A percentile compares a stretch with the other conserved stretches of the same genome.
These are phyloP conservation scores for Apostasia ramifera DNA, from an alignment of 106 monocot species.

Conservation along the genomic window DNA sequence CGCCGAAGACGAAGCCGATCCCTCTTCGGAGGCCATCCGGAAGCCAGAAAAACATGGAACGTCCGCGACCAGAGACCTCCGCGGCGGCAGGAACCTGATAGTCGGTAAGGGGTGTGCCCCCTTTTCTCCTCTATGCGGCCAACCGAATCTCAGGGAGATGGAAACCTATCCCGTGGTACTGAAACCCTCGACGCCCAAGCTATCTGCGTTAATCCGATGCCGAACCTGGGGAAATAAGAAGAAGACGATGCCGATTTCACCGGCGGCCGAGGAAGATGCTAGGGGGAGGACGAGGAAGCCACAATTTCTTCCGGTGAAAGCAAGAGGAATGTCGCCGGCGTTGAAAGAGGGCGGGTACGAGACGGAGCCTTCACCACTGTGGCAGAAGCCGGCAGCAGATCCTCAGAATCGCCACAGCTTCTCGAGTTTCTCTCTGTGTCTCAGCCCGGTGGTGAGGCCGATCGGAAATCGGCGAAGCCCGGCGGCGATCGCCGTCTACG, in stretches of 20 bases:
- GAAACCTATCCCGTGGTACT: no score
- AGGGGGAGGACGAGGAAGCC: constrained; percentile 4
- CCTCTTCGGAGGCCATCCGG: neutral
- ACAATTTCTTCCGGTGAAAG: neutral
- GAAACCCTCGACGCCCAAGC: no score
- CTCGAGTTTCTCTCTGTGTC: constrained; percentile 42
- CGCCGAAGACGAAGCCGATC: neutral
- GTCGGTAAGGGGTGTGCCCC: no score
- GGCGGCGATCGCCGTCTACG: constrained; percentile 1
- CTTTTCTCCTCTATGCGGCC: no score
- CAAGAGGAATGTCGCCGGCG: constrained; percentile 33
- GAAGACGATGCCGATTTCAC: neutral
- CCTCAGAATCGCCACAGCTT: constrained; percentile 10
- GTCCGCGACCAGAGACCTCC: no score
- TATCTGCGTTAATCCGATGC: no score
- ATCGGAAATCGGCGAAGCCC: constrained; percentile 17
- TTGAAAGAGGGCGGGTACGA: constrained; percentile 2
- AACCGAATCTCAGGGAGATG: no score
- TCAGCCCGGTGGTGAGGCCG: constrained; percentile 52
- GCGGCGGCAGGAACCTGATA: no score
- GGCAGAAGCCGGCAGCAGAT: constrained; percentile 2
- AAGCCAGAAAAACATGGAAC: neutral
- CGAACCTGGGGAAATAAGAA: constrained; percentile 1
- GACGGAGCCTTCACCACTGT: constrained; percentile 33
- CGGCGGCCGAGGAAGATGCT: neutral